Evolutionary conservation across 1,284 basidiomycete species (phyloP).

Genomic region (Leccinum angustisporum): DNA sequence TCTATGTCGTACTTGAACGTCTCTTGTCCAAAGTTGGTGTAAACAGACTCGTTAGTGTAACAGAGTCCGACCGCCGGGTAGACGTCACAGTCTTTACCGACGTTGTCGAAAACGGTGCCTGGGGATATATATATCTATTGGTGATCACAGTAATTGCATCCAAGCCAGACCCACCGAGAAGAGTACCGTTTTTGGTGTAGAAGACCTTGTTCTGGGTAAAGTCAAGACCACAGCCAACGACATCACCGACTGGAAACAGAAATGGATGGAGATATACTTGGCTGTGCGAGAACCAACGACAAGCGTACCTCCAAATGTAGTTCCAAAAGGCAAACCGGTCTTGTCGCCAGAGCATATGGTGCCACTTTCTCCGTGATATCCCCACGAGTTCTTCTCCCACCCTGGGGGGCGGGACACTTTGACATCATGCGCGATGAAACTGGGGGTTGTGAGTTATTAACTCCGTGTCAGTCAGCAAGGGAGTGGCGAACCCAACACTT

Average conservation of each 20-base stretch:
- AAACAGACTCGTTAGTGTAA: conserved; percentile 68
- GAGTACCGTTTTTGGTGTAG: conserved; percentile 85
- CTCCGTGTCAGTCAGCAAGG: background rate
- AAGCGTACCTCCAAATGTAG: conserved; percentile 68
- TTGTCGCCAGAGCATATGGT: conserved; percentile 74
- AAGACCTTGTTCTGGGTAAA: conserved; percentile 78
- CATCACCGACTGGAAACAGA: conserved; percentile 64
- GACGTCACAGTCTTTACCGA: conserved; percentile 63
- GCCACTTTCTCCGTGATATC: conserved; percentile 94
- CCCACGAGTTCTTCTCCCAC: conserved; percentile 90
- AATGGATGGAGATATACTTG: conserved; percentile 3
- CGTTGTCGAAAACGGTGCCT: conserved; percentile 73
- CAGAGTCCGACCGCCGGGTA: conserved; percentile 89
- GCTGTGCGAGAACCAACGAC: background rate
- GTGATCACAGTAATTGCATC: conserved; percentile 7
- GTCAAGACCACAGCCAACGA: conserved; percentile 88
- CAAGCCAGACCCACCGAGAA: conserved; percentile 57
- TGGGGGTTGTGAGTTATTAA: conserved; percentile 24
- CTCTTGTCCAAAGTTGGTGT: conserved; percentile 84
- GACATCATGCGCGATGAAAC: conserved; percentile 53
- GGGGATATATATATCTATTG: conserved; percentile 6
- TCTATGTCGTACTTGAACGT: conserved; percentile 89
- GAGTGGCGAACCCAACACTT: conserved; percentile 63
- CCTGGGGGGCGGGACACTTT: conserved; percentile 79
- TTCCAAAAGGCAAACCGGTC: conserved; percentile 72